Evolutionary conservation across 306 rosid species (phyloP), one percentile per base, ranked within the genome.

Genomic region (Cicer yamashitae): DNA sequence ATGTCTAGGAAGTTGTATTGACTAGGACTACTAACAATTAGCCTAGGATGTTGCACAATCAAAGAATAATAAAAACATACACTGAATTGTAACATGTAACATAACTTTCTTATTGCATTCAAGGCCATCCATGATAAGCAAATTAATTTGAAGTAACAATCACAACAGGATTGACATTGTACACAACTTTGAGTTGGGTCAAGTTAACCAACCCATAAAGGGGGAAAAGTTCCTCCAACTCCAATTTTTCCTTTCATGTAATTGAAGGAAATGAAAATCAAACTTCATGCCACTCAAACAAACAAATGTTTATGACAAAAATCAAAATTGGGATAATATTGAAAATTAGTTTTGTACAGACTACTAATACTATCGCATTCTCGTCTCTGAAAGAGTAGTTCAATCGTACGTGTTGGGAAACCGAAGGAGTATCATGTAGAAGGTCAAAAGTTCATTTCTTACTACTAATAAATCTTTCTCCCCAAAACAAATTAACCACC

Each of bases 61-160:
- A 25, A 25, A 2, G 4, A 25, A 25, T 3, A 25, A 25, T 25
- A 25, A 25, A 25, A 25, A 25, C 34, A 25, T 25, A 25, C 4
- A 25, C 4, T 25, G 34, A 25, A 25, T 25, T 25, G 2, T 25
- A 25, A 25, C 34, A 25, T 25, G 34, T 37, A 62, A 62, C 2
- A 62, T 38, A n/a, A 3, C 45, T 59, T 44, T 73, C 13, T 30
- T 14, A 10, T 17, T 14, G 18, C 34, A 56, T 45, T 65, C 18
- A 54, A 22, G 45, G 58, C 4, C 74, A 13, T 53, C 57, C n/a
- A 6, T 7, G 1, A 64, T 64, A 9, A 20, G 45, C 15, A 74
- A 74, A 62, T 10, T 74, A 52, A 13, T 43, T 41, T 66, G 18
- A 76, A 53, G 46, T 48, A 48, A 75, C 17, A 64, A 52, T 22